Base-by-base conservation (phyloP, 2,329 filamentous ascomycete genomes). In the Pseudogymnoascus sp. region DNA sequence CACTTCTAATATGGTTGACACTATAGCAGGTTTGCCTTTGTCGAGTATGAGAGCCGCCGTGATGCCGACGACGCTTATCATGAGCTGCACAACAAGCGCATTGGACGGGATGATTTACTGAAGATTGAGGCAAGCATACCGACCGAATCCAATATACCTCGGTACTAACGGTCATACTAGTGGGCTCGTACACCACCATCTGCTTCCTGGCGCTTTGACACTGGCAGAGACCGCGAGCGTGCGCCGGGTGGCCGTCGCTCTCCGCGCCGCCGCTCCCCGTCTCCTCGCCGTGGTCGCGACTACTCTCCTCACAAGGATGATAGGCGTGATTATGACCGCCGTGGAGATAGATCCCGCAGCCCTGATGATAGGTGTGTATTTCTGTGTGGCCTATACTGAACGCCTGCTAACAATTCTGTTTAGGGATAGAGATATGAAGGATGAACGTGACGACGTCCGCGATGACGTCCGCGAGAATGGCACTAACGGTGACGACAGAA, bases 71-170 rank as follows among this genome's bases (percentile, higher is more conserved):
- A 99, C 79, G 94, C 94, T 58, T 99, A 99, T 75, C 91, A 99
- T 76, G 94, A 99, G 80, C 99, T 99, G 94, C 94, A 99, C 75
- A 97, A 97, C 82, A 97, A 97, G 85, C 91, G 93, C 68, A 92
- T 99, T 70, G 92, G 92, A 58, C 89, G 93, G 66, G 94, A 99
- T 74, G 94, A 99, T 72, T 80, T 96, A 64, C 76, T 99, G 79
- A 99, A 99, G 81, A 97, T 99, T 68, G 94, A 99, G 85, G 94
- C 96, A 79, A 69, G 84, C 69, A 60, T 51, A 21, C 33, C 63
- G 65, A 58, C 65, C 12, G n/a, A 25, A 48, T 13, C 41, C 51
- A 4, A 25, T 33, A 10, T n/a, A 59, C 15, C n/a, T 59, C 25
- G 7, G 44, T 35, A 6, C 33, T 44, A 41, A 64, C 33, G 38